Conservation (phyloP, 805 yeast species). For the Saccharomyces kudriavzevii region DNA sequence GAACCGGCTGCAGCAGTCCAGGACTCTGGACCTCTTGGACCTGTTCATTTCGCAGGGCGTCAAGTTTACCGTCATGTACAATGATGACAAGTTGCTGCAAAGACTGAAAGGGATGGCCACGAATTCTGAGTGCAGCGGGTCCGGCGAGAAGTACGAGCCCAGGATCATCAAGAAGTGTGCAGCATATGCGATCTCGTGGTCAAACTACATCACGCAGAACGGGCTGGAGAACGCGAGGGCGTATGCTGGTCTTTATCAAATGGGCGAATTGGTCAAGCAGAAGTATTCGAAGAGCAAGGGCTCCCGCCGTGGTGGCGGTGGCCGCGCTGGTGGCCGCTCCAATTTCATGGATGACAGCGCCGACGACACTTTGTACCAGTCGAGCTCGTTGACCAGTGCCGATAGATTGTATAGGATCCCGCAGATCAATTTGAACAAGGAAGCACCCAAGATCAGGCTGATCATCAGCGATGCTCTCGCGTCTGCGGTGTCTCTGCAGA, state of each 20-base stretch:
- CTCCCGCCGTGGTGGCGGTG: background rate
- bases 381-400: slow-evolving; percentile 9
- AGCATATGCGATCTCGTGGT: slow-evolving; percentile 60
- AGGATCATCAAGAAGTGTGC: slow-evolving; percentile 37
- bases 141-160: slow-evolving; percentile 34
- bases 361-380: slow-evolving; percentile 35
- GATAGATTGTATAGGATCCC: slow-evolving; percentile 48
- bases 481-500: slow-evolving; percentile 60
- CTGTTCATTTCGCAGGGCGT: slow-evolving; percentile 37
- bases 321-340: slow-evolving; percentile 4
- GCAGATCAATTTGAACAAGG: slow-evolving; percentile 57
- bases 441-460: slow-evolving; percentile 60
- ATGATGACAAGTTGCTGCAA: slow-evolving; percentile 61
- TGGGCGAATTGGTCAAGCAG: slow-evolving; percentile 11
- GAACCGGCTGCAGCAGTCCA: slow-evolving; percentile 48
- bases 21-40: slow-evolving; percentile 58
- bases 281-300: slow-evolving; percentile 5
- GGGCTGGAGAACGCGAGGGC: slow-evolving; percentile 9
- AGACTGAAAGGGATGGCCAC: slow-evolving; percentile 38
- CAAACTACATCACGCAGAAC: slow-evolving; percentile 39
- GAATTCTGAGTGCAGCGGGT: slow-evolving; percentile 13
- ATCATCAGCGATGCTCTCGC: slow-evolving; percentile 70
- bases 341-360: slow-evolving; percentile 48
- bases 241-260: slow-evolving; percentile 14
- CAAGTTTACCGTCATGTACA: slow-evolving; percentile 41